These are phyloP conservation scores for Cantharellus anzutake DNA, from an alignment of 768 basidiomycete species.

Conservation along the genomic window DNA sequence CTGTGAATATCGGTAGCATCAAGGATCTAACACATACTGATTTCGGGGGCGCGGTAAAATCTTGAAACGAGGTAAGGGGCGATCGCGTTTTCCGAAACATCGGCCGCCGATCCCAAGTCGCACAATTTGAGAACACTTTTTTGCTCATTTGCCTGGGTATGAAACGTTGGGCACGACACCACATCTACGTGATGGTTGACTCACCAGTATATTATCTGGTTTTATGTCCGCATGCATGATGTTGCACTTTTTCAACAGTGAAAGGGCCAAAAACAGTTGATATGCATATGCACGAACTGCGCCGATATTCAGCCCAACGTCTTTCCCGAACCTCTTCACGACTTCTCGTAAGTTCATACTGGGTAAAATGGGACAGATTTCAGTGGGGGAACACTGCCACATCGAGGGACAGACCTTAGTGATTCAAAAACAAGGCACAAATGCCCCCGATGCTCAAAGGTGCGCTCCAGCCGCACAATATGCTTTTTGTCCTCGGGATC, in stretches of 20 bases:
- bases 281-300: constrained; percentile 99
- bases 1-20: not conserved
- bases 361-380: not conserved
- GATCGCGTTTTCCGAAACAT: constrained; percentile 87
- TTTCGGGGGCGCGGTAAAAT: constrained; percentile 97
- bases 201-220: constrained; percentile 89
- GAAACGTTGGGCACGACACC: too few species aligned
- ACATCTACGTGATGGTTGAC: constrained; percentile 13
- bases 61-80: constrained; percentile 95
- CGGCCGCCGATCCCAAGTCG: constrained; percentile 92
- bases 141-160: constrained; percentile 68
- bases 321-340: constrained; percentile 94
- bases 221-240: constrained; percentile 99
- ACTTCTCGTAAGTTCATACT: constrained; percentile 98
- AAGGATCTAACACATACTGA: constrained; percentile 41
- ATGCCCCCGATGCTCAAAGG: constrained; percentile 95
- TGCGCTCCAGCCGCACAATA: constrained; percentile 76
- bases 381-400: not conserved
- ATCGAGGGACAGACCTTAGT: constrained; percentile 40
- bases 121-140: constrained; percentile 89
- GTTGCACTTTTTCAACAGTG: constrained; percentile 56
- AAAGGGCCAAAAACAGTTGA: constrained; percentile 79
- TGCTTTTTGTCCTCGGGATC: constrained; percentile 98
- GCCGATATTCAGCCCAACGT: constrained; percentile 86
- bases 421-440: constrained; percentile 92